phyloP scores from a whole-genome alignment of 306 rosid species.

The Vigna radiata region DNA sequence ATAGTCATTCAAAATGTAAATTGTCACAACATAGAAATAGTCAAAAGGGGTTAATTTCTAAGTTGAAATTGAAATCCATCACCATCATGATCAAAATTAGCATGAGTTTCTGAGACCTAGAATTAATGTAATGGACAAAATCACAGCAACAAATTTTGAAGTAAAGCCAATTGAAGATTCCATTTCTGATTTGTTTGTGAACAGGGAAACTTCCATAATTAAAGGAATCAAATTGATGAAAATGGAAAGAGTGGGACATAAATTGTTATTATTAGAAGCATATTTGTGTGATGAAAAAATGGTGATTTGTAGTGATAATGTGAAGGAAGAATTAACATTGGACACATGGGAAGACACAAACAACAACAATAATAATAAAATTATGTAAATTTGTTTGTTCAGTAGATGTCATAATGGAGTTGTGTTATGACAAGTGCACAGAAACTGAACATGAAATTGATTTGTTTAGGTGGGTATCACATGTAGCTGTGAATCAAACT shows the following conservation, averaged over 20 bases:
- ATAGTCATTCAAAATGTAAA: background rate
- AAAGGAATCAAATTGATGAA: conserved; percentile 21
- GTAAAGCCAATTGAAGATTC: conserved; percentile 24
- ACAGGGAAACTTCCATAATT: conserved; percentile 1
- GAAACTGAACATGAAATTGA: conserved; percentile 46
- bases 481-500: conserved; percentile 42
- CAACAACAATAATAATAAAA: background rate
- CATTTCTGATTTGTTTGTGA: conserved; percentile 9
- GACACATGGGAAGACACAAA: background rate
- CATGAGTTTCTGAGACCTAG: background rate
- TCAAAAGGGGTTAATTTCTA: background rate
- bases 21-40: background rate
- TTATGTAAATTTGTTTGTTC: conserved; percentile 1
- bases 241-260: conserved; percentile 35
- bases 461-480: conserved; percentile 48
- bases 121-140: background rate
- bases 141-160: background rate
- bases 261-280: conserved; percentile 30
- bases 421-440: conserved; percentile 41
- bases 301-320: background rate
- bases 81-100: conserved; percentile 12
- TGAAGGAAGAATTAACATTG: background rate
- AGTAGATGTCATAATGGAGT: conserved; percentile 13
- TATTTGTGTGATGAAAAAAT: conserved; percentile 25
- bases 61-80: conserved; percentile 14